Base-by-base conservation (phyloP, 2,329 filamentous ascomycete genomes). In the Ophiognomonia clavigignenti-juglandacearum region DNA sequence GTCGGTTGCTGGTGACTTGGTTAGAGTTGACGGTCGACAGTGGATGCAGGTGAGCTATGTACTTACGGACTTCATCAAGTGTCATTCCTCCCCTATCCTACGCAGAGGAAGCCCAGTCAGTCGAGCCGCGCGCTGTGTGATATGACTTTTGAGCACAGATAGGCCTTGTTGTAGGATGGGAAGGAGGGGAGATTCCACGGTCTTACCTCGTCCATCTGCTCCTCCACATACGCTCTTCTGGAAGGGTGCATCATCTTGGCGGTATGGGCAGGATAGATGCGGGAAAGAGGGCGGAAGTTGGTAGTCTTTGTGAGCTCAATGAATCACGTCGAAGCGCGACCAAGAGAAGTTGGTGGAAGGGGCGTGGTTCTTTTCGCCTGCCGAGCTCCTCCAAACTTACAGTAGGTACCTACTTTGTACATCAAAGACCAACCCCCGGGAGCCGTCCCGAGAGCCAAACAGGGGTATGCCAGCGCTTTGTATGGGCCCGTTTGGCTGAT, bases 221-320 rank as follows among this genome's bases (percentile, higher is more conserved):
- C 92, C 75, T 97, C 92, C 54, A 97, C 90, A 67, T 95, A 96
- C 35, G 92, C 92, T 68, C 92, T 86, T 56, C 93, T 82, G 64
- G 92, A 83, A 49, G 92, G 92, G 73, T 96, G 92, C 72, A 95
- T 82, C 71, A 78, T 82, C 54, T 59, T 72, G 67, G 32, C 43
- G 31, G 32, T 24, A 8, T 29, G 34, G 18, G 14, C 4, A 8
- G 13, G 14, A 6, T 19, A 31, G 3, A 29, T 4, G 22, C 22
- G 22, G 26, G 14, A 18, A 18, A 23, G 4, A 36, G 19, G 29
- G 13, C n/a, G n/a, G n/a, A n/a, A n/a, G n/a, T n/a, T n/a, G n/a
- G n/a, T n/a, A n/a, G n/a, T n/a, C n/a, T n/a, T n/a, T n/a, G n/a
- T n/a, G n/a, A n/a, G n/a, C n/a, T n/a, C n/a, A n/a, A n/a, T n/a